Conservation (phyloP, 1,284 basidiomycete species). For the Puccinia coronata region DNA sequence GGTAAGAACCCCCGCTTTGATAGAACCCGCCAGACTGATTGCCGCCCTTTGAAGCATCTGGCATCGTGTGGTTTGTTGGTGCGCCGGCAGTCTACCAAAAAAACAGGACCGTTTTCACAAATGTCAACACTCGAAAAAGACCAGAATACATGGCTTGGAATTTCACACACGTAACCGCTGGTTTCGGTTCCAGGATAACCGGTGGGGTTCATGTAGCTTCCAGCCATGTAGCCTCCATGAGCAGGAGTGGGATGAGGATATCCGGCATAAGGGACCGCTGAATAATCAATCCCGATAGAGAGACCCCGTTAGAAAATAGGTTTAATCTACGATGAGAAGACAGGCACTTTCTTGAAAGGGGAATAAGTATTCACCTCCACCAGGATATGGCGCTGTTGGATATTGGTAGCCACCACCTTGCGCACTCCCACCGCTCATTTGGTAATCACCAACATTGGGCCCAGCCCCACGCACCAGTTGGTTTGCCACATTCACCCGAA, state of each 20-base stretch:
- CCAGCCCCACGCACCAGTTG: neutral
- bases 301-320: neutral
- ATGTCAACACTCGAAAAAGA: neutral
- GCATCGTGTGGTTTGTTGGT: neutral
- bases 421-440: neutral
- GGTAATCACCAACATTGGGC: neutral
- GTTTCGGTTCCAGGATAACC: constrained; percentile 3
- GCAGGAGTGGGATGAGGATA: constrained; percentile 8
- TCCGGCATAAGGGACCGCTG: constrained; percentile 11
- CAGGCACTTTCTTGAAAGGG: no score
- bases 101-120: neutral
- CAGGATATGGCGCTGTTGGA: constrained; percentile 2
- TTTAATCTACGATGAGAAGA: neutral
- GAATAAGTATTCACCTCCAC: constrained; percentile 16
- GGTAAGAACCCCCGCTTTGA: constrained; percentile 6
- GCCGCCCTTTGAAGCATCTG: neutral
- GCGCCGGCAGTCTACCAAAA: neutral
- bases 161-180: neutral
- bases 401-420: constrained; percentile 4
- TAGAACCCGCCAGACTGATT: constrained; percentile 20
- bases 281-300: neutral
- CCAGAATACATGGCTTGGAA: no score
- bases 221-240: constrained; percentile 12
- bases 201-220: constrained; percentile 5
- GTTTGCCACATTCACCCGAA: constrained; percentile 39